Evolutionary conservation across 2,329 filamentous ascomycete genomes (phyloP).

Genomic region (Pseudogymnoascus sp.): DNA sequence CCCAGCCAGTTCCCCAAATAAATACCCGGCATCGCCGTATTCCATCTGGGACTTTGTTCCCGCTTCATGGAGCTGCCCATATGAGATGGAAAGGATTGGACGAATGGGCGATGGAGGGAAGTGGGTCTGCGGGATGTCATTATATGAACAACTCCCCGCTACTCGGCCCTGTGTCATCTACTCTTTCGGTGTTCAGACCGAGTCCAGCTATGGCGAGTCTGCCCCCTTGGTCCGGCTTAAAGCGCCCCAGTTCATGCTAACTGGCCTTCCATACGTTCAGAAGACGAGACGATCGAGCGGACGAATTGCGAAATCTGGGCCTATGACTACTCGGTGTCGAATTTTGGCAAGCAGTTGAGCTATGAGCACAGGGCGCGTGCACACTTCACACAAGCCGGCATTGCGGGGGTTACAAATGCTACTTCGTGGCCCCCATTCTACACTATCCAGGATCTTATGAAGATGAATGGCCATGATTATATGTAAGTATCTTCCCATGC

Average conservation of each 20-base stretch:
- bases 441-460: conserved; percentile 32
- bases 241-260: neutral
- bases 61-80: conserved; percentile 34
- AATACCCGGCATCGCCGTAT: conserved; percentile 27
- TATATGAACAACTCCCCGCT: conserved; percentile 26
- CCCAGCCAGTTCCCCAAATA: conserved; percentile 14
- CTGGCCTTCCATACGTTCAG: conserved; percentile 14
- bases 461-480: conserved; percentile 32
- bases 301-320: conserved; percentile 34
- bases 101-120: conserved; percentile 37
- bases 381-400: conserved; percentile 30
- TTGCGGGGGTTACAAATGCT: conserved; percentile 26
- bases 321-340: conserved; percentile 33
- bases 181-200: conserved; percentile 33
- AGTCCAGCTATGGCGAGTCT: conserved; percentile 32
- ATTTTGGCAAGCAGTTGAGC: conserved; percentile 23
- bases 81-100: conserved; percentile 35
- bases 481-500: conserved; percentile 20
- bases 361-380: conserved; percentile 18
- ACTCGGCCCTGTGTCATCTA: conserved; percentile 30
- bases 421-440: conserved; percentile 27
- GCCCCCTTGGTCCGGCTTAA: neutral
- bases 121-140: conserved; percentile 36
- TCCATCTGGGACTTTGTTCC: conserved; percentile 36
- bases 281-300: conserved; percentile 33